These are phyloP conservation scores for Fraxinus floribunda DNA, from an alignment of 305 asterid genomes.

Conservation along the genomic window DNA sequence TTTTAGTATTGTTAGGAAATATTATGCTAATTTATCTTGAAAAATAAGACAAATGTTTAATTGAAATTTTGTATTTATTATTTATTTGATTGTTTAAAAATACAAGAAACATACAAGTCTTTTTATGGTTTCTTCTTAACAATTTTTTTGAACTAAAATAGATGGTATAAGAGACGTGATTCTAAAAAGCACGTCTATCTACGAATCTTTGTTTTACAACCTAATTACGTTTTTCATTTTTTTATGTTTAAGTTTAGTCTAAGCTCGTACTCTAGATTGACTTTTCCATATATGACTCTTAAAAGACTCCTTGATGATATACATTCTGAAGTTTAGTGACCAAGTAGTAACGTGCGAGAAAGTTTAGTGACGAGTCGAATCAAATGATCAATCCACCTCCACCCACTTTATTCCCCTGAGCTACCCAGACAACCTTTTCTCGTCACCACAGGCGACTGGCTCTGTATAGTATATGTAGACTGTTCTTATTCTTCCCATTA, in stretches of 20 bases:
- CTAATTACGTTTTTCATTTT: too few relatives aligned
- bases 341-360: neutral
- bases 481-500: neutral
- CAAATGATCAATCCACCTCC: neutral
- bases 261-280: neutral
- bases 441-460: too few relatives aligned
- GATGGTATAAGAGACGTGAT: neutral
- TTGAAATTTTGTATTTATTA: neutral
- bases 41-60: neutral
- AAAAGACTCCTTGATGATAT: neutral
- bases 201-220: neutral
- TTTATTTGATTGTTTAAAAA: neutral
- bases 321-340: neutral
- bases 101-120: too few relatives aligned
- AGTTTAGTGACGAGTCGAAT: neutral
- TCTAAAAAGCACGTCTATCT: neutral
- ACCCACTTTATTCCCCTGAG: neutral
- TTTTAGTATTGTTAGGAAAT: too few relatives aligned
- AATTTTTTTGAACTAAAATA: too few relatives aligned
- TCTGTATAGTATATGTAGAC: neutral
- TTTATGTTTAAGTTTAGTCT: too few relatives aligned
- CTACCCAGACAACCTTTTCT: too few relatives aligned
- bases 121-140: neutral
- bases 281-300: too few relatives aligned
- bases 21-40: neutral